Evolutionary conservation across 306 rosid species (phyloP).

Genomic region (Begonia peltatifolia): DNA sequence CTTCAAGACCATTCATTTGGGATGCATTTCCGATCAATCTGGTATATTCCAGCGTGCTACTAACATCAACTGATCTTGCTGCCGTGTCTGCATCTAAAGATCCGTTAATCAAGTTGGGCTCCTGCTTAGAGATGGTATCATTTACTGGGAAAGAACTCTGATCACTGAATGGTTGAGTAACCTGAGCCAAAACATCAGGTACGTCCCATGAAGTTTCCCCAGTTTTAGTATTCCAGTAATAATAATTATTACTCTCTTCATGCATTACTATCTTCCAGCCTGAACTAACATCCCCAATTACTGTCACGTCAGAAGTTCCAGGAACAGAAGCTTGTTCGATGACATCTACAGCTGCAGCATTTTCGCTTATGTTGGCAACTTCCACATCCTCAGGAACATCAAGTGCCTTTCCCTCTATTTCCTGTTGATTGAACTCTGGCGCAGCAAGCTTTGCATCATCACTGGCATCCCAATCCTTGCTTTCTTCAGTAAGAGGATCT

Average conservation of each 20-base stretch:
- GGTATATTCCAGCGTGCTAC: constrained; percentile 14
- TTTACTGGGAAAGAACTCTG: constrained; percentile 15
- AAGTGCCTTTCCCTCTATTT: constrained; percentile 13
- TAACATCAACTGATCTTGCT: constrained; percentile 16
- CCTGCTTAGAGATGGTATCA: constrained; percentile 19
- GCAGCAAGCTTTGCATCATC: constrained; percentile 20
- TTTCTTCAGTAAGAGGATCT: constrained; percentile 21
- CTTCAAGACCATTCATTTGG: constrained; percentile 29
- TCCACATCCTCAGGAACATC: constrained; percentile 21
- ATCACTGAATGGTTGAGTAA: constrained; percentile 28
- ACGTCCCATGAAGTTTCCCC: constrained; percentile 98
- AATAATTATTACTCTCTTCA: constrained; percentile 69
- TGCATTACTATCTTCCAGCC: constrained; percentile 96
- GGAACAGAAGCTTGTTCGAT: constrained; percentile 22
- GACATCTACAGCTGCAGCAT: constrained; percentile 18
- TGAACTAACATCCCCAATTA: constrained; percentile 34
- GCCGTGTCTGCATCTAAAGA: constrained; percentile 19
- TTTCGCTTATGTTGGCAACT: constrained; percentile 25
- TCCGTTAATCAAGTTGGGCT: constrained; percentile 16
- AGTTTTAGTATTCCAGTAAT: constrained; percentile 86
- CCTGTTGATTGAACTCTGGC: constrained; percentile 31
- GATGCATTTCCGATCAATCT: constrained; percentile 23
- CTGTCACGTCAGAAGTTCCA: constrained; percentile 27
- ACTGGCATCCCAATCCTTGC: constrained; percentile 18
- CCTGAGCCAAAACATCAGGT: constrained; percentile 54